Conservation (phyloP, 768 basidiomycete species). For the Trametes cingulata region DNA sequence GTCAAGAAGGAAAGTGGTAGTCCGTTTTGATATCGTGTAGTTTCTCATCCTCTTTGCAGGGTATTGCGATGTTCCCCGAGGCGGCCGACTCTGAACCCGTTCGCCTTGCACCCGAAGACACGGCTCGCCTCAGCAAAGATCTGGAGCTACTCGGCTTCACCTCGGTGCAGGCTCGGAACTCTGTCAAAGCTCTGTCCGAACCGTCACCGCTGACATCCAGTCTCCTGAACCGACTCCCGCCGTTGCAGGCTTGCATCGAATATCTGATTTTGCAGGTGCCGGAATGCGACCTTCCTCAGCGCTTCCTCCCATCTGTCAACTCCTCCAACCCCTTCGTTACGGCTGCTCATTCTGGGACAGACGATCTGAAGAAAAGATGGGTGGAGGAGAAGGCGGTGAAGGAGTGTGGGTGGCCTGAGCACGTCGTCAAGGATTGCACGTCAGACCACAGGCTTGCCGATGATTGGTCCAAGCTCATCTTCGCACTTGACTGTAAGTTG, state of each 20-base stretch:
- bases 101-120: slow-evolving; percentile 45
- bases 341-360: slow-evolving; percentile 59
- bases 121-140: slow-evolving; percentile 48
- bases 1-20: slow-evolving; percentile 75
- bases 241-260: slow-evolving; percentile 79
- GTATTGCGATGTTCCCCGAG: slow-evolving; percentile 52
- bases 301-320: slow-evolving; percentile 64
- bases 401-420: slow-evolving; percentile 79
- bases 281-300: slow-evolving; percentile 82
- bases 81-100: slow-evolving; percentile 36
- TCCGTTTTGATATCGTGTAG: neutral
- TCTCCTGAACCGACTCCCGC: slow-evolving; percentile 57
- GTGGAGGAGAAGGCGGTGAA: slow-evolving; percentile 77
- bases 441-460: slow-evolving; percentile 39
- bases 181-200: slow-evolving; percentile 55
- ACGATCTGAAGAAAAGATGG: slow-evolving; percentile 75
- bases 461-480: slow-evolving; percentile 57
- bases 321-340: slow-evolving; percentile 72
- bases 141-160: slow-evolving; percentile 71
- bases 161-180: slow-evolving; percentile 49
- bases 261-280: slow-evolving; percentile 82
- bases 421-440: slow-evolving; percentile 61
- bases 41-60: slow-evolving; percentile 37
- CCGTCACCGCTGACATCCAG: slow-evolving; percentile 61
- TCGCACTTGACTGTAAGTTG: slow-evolving; percentile 54